Conservation (phyloP, 192 early-diverging fungal species). For the Entomortierella lignicola region DNA sequence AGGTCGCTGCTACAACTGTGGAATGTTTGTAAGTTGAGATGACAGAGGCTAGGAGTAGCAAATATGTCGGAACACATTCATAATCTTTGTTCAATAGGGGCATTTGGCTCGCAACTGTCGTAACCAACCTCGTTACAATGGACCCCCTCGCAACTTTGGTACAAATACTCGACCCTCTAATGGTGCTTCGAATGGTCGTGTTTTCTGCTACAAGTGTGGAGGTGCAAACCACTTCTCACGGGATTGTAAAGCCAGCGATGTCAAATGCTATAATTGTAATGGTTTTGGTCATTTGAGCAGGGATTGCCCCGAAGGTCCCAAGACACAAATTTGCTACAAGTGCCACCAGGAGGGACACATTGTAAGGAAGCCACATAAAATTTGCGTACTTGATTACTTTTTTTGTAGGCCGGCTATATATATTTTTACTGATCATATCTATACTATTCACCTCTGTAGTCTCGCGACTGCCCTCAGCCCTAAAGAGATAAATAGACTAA, state of each 20-base stretch:
- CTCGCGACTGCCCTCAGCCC: slow-evolving; percentile 54
- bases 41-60: too few species aligned
- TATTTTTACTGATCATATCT: background rate
- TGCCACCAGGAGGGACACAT: slow-evolving; percentile 65
- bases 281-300: slow-evolving; percentile 56
- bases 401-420: background rate
- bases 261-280: slow-evolving; percentile 67
- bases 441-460: slow-evolving; percentile 25
- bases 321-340: slow-evolving; percentile 61
- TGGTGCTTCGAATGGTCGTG: slow-evolving; percentile 10
- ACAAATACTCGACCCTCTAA: background rate
- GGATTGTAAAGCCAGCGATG: slow-evolving; percentile 64
- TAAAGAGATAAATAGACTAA: background rate
- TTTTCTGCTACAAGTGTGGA: slow-evolving; percentile 67
- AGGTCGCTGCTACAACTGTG: slow-evolving; percentile 61
- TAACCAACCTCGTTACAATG: slow-evolving; percentile 36
- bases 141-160: slow-evolving; percentile 27
- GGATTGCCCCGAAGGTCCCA: slow-evolving; percentile 36
- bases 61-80: background rate
- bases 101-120: slow-evolving; percentile 65
- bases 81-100: slow-evolving; percentile 42
- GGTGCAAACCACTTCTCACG: slow-evolving; percentile 64
- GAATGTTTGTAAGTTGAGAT: slow-evolving; percentile 57
- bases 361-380: slow-evolving; percentile 41
- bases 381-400: background rate